A percentile compares a stretch with the other conserved stretches of the same genome.
phyloP scores from a whole-genome alignment of 345 rosid species.

The Erysimum cheiranthoides region DNA sequence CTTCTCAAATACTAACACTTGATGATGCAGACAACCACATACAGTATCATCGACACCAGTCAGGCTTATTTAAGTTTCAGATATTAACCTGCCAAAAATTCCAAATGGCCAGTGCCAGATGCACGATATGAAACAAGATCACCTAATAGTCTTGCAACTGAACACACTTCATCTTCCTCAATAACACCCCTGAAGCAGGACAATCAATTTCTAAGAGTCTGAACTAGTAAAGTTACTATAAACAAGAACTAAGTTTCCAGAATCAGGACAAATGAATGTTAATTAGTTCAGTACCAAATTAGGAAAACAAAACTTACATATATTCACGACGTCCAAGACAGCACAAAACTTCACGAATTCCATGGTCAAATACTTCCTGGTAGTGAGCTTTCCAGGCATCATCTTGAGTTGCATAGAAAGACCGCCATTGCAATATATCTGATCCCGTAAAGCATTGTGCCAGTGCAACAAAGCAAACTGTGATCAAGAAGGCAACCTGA shows the following conservation, averaged over 20 bases:
- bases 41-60: neutral
- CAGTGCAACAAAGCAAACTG: slow-evolving; percentile 59
- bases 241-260: neutral
- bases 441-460: slow-evolving; percentile 79
- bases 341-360: slow-evolving; percentile 93
- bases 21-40: neutral
- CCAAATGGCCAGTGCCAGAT: slow-evolving; percentile 91
- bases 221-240: slow-evolving; percentile 6
- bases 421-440: slow-evolving; percentile 84
- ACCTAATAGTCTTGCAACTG: slow-evolving; percentile 81
- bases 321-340: slow-evolving; percentile 84
- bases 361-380: slow-evolving; percentile 90
- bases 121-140: slow-evolving; percentile 96
- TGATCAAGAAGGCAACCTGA: slow-evolving; percentile 55
- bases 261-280: neutral
- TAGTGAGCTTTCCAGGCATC: slow-evolving; percentile 95
- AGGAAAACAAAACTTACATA: slow-evolving; percentile 57
- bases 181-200: slow-evolving; percentile 57
- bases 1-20: neutral
- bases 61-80: slow-evolving; percentile 13
- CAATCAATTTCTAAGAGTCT: slow-evolving; percentile 24
- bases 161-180: slow-evolving; percentile 89
- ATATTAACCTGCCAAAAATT: slow-evolving; percentile 77
- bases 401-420: slow-evolving; percentile 82
- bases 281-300: neutral